Conservation (phyloP, 176 grass and related monocot genomes). For the Carex pumila region DNA sequence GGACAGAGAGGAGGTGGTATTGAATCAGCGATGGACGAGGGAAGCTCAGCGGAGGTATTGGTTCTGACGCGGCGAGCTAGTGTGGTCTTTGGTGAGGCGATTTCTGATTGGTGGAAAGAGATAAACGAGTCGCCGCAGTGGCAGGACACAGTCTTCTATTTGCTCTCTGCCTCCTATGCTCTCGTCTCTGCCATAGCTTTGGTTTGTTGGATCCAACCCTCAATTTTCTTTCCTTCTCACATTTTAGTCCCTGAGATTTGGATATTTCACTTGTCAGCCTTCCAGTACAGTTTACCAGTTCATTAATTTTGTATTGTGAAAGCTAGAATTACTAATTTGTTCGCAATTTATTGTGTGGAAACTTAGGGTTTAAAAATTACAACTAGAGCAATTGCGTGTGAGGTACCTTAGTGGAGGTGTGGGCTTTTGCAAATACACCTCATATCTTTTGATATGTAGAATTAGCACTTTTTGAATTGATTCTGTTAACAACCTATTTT, state of each 20-base stretch:
- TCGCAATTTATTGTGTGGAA: background rate
- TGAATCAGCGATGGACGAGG: slow-evolving; percentile 1
- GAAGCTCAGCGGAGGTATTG: background rate
- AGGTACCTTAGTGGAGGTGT: background rate
- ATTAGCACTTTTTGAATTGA: background rate
- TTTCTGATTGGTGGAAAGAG: slow-evolving; percentile 63
- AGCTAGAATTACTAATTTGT: background rate
- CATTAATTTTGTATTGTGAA: background rate
- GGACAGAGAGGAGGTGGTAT: background rate
- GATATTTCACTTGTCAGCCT: background rate
- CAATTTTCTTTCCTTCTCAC: background rate
- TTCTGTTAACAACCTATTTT: background rate
- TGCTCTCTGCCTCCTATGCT: slow-evolving; percentile 65
- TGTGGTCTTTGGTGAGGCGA: background rate
- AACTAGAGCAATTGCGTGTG: background rate
- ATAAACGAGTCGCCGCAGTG: slow-evolving; percentile 55
- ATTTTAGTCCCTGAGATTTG: background rate
- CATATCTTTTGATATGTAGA: background rate
- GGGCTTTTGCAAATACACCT: background rate
- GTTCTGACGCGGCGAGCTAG: background rate
- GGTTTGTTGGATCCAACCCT: slow-evolving; percentile 19
- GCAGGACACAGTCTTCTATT: slow-evolving; percentile 77
- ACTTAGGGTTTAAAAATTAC: background rate
- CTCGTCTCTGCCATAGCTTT: slow-evolving; percentile 68
- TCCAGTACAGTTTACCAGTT: background rate